Percentiles rank a stretch among this genome's conserved stretches.
phyloP scores from a whole-genome alignment of 345 rosid genomes.

The Brassica cretica region DNA sequence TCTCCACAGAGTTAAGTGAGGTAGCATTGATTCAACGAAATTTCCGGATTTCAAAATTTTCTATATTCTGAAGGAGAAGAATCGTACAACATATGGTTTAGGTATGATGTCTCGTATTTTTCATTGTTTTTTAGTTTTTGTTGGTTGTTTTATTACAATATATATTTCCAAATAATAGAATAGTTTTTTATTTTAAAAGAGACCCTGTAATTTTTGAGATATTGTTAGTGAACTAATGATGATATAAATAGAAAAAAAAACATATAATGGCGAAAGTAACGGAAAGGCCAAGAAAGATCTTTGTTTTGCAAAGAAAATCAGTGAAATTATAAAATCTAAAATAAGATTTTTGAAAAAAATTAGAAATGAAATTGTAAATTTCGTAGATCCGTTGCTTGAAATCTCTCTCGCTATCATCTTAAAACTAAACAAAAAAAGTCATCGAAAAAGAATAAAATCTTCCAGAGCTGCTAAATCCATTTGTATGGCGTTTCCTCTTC shows the following conservation, averaged over 20 bases:
- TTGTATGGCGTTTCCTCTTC: constrained; percentile 39
- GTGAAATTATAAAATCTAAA: constrained; percentile 23
- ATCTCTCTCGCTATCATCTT: constrained; percentile 20
- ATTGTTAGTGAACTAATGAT: too few relatives aligned
- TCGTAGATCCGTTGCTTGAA: constrained; percentile 4
- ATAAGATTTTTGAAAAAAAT: constrained; percentile 16
- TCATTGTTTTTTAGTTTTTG: too few relatives aligned
- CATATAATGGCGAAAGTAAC: constrained; percentile 7
- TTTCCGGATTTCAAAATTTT: too few relatives aligned
- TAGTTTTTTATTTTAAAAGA: too few relatives aligned
- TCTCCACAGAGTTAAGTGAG: too few relatives aligned
- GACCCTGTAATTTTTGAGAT: too few relatives aligned
- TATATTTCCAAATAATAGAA: too few relatives aligned
- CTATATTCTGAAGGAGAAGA: too few relatives aligned
- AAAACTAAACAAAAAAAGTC: constrained; percentile 4
- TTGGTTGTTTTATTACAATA: too few relatives aligned
- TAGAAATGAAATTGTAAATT: constrained; percentile 1
- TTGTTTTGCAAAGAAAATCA: constrained; percentile 3
- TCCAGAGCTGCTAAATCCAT: constrained; percentile 17
- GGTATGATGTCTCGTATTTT: too few relatives aligned
- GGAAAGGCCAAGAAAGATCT: constrained; percentile 20
- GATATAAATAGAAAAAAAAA: not conserved
- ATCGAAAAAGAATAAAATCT: not conserved
- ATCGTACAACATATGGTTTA: too few relatives aligned
- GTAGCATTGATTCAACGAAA: too few relatives aligned